phyloP scores from a whole-genome alignment of 176 grass and related monocot genomes.

The Oryza coarctata region DNA sequence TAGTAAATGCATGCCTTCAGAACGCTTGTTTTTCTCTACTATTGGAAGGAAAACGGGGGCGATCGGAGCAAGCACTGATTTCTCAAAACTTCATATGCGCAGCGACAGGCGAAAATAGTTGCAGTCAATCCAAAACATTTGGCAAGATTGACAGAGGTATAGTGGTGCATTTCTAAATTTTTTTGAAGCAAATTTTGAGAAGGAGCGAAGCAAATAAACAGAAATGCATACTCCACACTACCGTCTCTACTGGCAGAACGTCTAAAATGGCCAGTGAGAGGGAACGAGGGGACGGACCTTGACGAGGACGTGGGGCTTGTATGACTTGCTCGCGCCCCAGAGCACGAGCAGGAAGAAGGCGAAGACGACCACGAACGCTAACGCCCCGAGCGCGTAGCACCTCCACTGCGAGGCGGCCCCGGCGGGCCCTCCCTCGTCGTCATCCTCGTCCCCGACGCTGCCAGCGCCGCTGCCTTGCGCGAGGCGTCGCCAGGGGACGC shows the following conservation, averaged over 20 bases:
- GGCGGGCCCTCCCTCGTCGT: background rate
- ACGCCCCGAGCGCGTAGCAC: constrained; percentile 62
- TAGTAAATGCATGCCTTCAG: background rate
- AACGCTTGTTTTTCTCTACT: background rate
- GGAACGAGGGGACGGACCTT: constrained; percentile 50
- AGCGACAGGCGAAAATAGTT: background rate
- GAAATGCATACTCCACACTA: background rate
- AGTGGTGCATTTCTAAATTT: background rate
- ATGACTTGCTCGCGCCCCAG: constrained; percentile 85
- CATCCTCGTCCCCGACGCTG: constrained; percentile 33
- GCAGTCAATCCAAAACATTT: background rate
- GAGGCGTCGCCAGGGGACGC: constrained; percentile 51
- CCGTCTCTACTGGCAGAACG: background rate
- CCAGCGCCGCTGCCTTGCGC: constrained; percentile 41
- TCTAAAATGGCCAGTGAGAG: background rate
- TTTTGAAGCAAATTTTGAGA: too few species aligned
- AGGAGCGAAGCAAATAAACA: background rate
- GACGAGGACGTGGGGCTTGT: constrained; percentile 80
- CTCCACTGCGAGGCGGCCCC: constrained; percentile 33
- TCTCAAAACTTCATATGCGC: background rate
- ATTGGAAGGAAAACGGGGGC: background rate
- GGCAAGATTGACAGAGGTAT: background rate
- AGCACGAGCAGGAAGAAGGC: constrained; percentile 87
- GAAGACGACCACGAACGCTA: constrained; percentile 72
- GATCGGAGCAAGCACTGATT: background rate